Conservation (phyloP, 306 rosid genomes). For the Senna tora region DNA sequence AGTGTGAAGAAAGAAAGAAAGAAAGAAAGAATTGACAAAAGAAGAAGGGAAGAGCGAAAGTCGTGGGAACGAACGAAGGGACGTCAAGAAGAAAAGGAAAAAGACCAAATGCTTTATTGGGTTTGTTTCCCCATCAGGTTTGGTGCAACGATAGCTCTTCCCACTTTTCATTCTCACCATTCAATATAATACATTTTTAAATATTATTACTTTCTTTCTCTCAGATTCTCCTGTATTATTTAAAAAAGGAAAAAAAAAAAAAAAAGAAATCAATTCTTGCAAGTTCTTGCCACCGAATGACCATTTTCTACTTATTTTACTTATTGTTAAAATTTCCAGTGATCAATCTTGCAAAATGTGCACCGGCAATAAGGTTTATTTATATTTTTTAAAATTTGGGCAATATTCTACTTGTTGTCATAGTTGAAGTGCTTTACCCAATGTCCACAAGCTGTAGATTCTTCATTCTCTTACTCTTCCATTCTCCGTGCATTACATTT, state of each 20-base stretch:
- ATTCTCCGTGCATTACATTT: slow-evolving; percentile 43
- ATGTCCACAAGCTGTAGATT: slow-evolving; percentile 67
- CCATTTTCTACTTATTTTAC: slow-evolving; percentile 44
- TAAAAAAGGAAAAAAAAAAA: no score
- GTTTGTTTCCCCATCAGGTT: slow-evolving; percentile 59
- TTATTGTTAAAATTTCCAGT: slow-evolving; percentile 41
- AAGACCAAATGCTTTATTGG: slow-evolving; percentile 66
- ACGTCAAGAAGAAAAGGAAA: slow-evolving; percentile 48
- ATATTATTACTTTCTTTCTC: background rate
- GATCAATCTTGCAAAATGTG: slow-evolving; percentile 20
- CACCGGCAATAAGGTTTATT: background rate
- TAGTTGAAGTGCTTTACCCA: slow-evolving; percentile 60
- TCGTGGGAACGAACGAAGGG: slow-evolving; percentile 55
- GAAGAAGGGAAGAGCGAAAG: slow-evolving; percentile 48
- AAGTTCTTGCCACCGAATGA: slow-evolving; percentile 39
- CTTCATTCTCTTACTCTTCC: slow-evolving; percentile 46
- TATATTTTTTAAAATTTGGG: slow-evolving; percentile 1
- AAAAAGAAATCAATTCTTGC: slow-evolving; percentile 11
- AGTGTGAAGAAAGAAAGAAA: background rate
- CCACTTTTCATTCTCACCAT: slow-evolving; percentile 51
- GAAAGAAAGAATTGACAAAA: slow-evolving; percentile 43
- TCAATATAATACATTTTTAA: slow-evolving; percentile 1
- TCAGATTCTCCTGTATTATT: slow-evolving; percentile 30
- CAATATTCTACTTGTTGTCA: slow-evolving; percentile 58
- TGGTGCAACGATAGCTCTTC: slow-evolving; percentile 55